phyloP scores from a whole-genome alignment of 1,284 basidiomycete species.

The Fistulinella staudtii region DNA sequence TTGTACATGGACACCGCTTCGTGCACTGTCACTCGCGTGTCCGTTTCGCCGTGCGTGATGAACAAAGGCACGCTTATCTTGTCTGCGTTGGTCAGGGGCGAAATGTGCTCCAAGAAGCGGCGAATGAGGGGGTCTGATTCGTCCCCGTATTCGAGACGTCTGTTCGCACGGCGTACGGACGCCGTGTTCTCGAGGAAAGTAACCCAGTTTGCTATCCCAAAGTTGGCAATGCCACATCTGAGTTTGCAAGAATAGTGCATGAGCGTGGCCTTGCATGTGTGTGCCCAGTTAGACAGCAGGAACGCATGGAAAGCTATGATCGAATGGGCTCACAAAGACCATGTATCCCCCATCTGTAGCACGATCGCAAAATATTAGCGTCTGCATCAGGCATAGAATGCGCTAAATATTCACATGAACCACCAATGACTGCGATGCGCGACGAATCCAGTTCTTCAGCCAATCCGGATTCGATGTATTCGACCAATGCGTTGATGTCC shows the following conservation, averaged over 20 bases:
- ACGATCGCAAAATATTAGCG: neutral
- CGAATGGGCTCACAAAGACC: constrained; percentile 29
- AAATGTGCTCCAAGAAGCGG: constrained; percentile 34
- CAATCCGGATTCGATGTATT: constrained; percentile 28
- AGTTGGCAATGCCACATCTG: constrained; percentile 36
- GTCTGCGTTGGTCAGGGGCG: constrained; percentile 35
- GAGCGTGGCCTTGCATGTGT: constrained; percentile 28
- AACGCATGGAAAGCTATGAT: neutral
- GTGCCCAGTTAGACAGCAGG: constrained; percentile 1
- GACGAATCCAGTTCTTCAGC: constrained; percentile 28
- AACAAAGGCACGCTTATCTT: constrained; percentile 33
- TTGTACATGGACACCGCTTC: constrained; percentile 31
- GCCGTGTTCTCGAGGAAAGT: constrained; percentile 38
- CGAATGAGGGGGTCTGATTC: constrained; percentile 33
- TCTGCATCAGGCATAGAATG: neutral
- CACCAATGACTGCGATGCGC: constrained; percentile 37
- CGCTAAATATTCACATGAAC: constrained; percentile 30
- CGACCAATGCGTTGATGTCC: constrained; percentile 35
- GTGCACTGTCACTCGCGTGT: constrained; percentile 35
- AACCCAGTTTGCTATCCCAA: constrained; percentile 35
- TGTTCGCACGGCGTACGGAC: constrained; percentile 29
- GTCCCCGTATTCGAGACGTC: constrained; percentile 37
- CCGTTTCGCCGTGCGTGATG: constrained; percentile 39
- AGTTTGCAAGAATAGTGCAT: constrained; percentile 36
- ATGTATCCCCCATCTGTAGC: constrained; percentile 35